These are phyloP conservation scores for Herpotrichia juniperi DNA, from an alignment of 2,329 filamentous ascomycete genomes.

Conservation along the genomic window DNA sequence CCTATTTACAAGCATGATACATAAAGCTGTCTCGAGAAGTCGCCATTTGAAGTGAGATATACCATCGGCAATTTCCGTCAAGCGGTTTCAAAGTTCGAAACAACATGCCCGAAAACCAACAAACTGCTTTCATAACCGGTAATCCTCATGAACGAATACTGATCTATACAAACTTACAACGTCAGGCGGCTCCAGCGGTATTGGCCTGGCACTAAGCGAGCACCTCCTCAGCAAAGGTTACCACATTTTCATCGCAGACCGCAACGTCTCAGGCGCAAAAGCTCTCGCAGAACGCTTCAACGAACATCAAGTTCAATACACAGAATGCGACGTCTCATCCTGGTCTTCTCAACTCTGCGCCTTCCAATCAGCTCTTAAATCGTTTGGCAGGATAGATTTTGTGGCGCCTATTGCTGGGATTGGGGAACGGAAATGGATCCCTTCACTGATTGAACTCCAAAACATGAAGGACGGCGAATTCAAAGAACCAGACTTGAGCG, in stretches of 20 bases:
- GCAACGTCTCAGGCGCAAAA: slow-evolving; percentile 32
- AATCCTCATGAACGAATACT: background rate
- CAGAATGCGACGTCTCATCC: slow-evolving; percentile 38
- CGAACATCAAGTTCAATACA: slow-evolving; percentile 20
- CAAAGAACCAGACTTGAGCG: slow-evolving; percentile 46
- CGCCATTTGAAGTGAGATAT: background rate
- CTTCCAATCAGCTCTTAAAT: slow-evolving; percentile 42
- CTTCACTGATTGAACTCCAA: slow-evolving; percentile 20
- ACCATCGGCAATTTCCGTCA: no score
- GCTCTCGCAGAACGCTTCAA: slow-evolving; percentile 28
- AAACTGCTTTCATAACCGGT: background rate
- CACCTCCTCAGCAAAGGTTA: slow-evolving; percentile 44
- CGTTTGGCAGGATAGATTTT: slow-evolving; percentile 46
- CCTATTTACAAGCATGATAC: background rate
- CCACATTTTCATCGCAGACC: slow-evolving; percentile 57
- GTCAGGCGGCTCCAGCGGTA: slow-evolving; percentile 37
- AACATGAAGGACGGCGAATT: slow-evolving; percentile 32
- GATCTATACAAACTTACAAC: background rate
- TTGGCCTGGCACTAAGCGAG: slow-evolving; percentile 38
- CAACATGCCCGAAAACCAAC: background rate
- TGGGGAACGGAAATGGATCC: slow-evolving; percentile 43
- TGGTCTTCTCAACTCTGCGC: slow-evolving; percentile 47
- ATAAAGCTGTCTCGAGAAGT: background rate
- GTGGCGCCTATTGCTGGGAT: slow-evolving; percentile 51
- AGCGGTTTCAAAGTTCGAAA: background rate